Evolutionary conservation across 352 stramenopile genomes (phyloP).

Genomic region (Globisporangium canariense): DNA sequence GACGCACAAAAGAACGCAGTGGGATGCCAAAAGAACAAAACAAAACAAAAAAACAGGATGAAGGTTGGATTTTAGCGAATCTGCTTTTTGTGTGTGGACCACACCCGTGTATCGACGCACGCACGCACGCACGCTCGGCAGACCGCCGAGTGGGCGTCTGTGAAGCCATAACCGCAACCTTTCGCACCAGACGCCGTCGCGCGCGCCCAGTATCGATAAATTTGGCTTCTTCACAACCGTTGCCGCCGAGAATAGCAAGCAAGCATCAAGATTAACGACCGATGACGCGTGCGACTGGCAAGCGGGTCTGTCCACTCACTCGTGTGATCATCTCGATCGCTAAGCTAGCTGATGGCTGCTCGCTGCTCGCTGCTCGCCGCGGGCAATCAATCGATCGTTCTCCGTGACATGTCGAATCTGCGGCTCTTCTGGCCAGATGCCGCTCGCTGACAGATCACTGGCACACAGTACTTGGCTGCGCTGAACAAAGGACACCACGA

Average conservation of each 20-base stretch:
- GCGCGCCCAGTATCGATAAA: background rate
- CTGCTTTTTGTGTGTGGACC: background rate
- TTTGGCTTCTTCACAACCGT: background rate
- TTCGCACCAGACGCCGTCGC: background rate
- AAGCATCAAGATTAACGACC: no score
- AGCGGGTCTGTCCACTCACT: background rate
- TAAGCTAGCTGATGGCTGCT: no score
- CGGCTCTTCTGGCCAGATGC: background rate
- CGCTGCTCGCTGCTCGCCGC: background rate
- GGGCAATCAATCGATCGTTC: background rate
- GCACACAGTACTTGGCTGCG: background rate
- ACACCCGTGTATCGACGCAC: background rate
- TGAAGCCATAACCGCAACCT: background rate
- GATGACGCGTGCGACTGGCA: background rate
- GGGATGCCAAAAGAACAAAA: slow-evolving; percentile 6
- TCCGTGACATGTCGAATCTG: background rate
- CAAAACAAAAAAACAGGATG: background rate
- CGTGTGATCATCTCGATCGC: background rate
- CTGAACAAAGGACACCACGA: background rate
- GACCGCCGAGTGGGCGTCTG: no score
- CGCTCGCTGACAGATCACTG: background rate
- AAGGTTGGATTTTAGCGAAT: background rate
- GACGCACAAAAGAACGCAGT: background rate
- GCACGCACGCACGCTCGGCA: no score
- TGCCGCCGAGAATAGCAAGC: background rate